Evolutionary conservation across 2,329 filamentous ascomycete genomes (phyloP).

Genomic region (Aspergillus quadricinctus): DNA sequence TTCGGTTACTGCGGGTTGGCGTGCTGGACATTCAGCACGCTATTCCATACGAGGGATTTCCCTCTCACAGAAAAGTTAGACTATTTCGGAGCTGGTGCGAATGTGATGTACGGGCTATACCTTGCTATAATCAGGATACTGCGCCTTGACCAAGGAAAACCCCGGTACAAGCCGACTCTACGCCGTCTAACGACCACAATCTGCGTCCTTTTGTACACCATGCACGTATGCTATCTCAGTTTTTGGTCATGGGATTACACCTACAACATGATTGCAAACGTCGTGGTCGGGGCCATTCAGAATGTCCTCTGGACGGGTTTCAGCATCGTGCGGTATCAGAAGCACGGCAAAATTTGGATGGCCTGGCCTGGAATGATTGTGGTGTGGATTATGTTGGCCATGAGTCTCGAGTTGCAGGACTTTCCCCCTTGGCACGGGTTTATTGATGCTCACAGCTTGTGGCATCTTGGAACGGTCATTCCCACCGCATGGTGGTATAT

Average conservation of each 20-base stretch:
- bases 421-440: slow-evolving; percentile 80
- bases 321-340: slow-evolving; percentile 68
- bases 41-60: slow-evolving; percentile 93
- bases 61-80: slow-evolving; percentile 83
- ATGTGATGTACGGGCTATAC: slow-evolving; percentile 86
- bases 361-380: slow-evolving; percentile 88
- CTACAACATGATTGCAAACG: slow-evolving; percentile 97
- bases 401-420: slow-evolving; percentile 93
- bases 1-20: slow-evolving; percentile 78
- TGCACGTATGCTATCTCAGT: slow-evolving; percentile 79
- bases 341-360: slow-evolving; percentile 71
- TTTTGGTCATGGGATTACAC: slow-evolving; percentile 89
- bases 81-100: slow-evolving; percentile 90
- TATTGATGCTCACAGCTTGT: slow-evolving; percentile 89
- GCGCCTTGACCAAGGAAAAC: slow-evolving; percentile 62
- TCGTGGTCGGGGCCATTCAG: slow-evolving; percentile 71
- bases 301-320: slow-evolving; percentile 86
- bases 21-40: slow-evolving; percentile 81
- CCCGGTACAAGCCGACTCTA: slow-evolving; percentile 48
- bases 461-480: slow-evolving; percentile 89
- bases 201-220: slow-evolving; percentile 66
- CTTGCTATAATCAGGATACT: slow-evolving; percentile 79
- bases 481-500: slow-evolving; percentile 91
- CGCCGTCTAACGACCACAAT: slow-evolving; percentile 70
- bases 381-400: slow-evolving; percentile 83